phyloP scores from a whole-genome alignment of 169 alveolate genomes.

The Cryptosporidium ryanae region DNA sequence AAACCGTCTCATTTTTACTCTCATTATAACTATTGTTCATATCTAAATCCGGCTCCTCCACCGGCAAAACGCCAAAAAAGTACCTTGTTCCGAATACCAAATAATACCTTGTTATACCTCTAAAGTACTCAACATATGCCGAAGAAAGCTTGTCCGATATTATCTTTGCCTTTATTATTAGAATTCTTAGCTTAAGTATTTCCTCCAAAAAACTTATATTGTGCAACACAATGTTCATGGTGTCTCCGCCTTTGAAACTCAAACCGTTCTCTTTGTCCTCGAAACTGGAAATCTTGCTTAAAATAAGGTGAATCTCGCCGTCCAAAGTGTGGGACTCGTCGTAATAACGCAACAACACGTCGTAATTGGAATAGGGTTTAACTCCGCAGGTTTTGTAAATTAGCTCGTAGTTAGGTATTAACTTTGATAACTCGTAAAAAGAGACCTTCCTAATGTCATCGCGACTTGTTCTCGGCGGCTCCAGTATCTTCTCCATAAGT shows the following conservation, averaged over 20 bases:
- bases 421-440: neutral
- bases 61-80: conserved; percentile 6
- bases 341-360: conserved; percentile 1
- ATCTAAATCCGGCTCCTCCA: neutral
- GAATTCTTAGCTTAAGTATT: conserved; percentile 10
- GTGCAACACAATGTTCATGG: neutral
- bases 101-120: conserved; percentile 23
- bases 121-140: conserved; percentile 34
- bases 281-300: neutral
- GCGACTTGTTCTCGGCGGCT: conserved; percentile 25
- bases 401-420: conserved; percentile 25
- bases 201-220: conserved; percentile 8
- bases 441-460: neutral
- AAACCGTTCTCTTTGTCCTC: neutral
- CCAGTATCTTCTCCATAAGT: conserved; percentile 1
- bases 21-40: neutral
- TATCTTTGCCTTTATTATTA: conserved; percentile 8
- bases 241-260: neutral
- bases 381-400: neutral
- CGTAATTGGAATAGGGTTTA: conserved; percentile 21
- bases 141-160: conserved; percentile 5
- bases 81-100: conserved; percentile 51
- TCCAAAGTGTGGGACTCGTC: conserved; percentile 1
- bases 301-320: neutral
- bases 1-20: neutral